Conservation (phyloP, 2,329 filamentous ascomycete species). For the Akanthomyces muscarius region DNA sequence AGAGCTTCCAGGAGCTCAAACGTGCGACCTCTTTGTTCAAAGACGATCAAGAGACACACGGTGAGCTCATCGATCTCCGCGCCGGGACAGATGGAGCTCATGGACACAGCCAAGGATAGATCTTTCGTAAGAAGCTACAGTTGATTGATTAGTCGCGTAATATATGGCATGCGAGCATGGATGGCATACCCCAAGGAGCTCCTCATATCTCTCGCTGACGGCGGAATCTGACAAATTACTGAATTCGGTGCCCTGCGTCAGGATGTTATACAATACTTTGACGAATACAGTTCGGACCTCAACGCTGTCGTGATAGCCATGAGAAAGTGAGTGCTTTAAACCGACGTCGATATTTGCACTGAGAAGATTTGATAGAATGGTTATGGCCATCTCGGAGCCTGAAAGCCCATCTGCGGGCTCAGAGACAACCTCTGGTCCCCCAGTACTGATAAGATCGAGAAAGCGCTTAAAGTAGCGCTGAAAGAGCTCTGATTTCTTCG, state of each 20-base stretch:
- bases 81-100: constrained; percentile 63
- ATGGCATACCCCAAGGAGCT: constrained; percentile 53
- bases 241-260: constrained; percentile 69
- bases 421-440: constrained; percentile 42
- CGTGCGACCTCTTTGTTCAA: constrained; percentile 60
- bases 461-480: constrained; percentile 69
- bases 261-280: constrained; percentile 65
- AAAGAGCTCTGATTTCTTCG: constrained; percentile 68
- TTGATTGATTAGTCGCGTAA: constrained; percentile 18
- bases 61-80: constrained; percentile 66
- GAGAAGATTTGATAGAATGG: constrained; percentile 63
- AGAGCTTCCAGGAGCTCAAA: constrained; percentile 62
- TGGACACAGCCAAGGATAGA: constrained; percentile 57
- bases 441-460: constrained; percentile 59
- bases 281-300: constrained; percentile 68
- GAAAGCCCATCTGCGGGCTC: constrained; percentile 48
- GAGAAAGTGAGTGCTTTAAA: constrained; percentile 64
- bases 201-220: constrained; percentile 65
- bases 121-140: constrained; percentile 57
- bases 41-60: constrained; percentile 64
- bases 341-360: constrained; percentile 70
- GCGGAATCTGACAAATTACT: constrained; percentile 64
- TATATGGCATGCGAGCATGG: neutral
- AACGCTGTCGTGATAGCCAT: constrained; percentile 67
- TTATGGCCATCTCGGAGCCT: constrained; percentile 61